Evolutionary conservation across 2,329 filamentous ascomycete species (phyloP).

Genomic region (Colletotrichum spaethianum): DNA sequence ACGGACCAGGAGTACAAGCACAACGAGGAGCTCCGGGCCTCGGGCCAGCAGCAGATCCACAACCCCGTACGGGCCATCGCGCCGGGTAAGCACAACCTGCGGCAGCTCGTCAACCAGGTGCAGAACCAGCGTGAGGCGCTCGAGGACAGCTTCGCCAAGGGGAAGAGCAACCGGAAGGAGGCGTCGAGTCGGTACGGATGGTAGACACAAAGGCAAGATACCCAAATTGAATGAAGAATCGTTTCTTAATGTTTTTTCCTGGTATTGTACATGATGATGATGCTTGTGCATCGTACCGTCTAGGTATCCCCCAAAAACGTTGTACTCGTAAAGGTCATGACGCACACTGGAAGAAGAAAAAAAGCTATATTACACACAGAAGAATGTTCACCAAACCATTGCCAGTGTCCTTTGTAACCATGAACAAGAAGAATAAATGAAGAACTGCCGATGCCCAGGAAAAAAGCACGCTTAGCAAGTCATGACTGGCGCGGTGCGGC

Average conservation of each 20-base stretch:
- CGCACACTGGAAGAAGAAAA: not conserved
- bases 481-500: conserved; percentile 65
- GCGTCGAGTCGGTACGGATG: conserved; percentile 89
- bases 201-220: conserved; percentile 53
- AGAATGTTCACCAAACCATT: not conserved
- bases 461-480: conserved; percentile 58
- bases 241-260: conserved; percentile 14
- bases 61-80: conserved; percentile 87
- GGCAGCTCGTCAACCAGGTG: conserved; percentile 88
- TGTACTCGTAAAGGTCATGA: conserved; percentile 28
- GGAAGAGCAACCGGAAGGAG: conserved; percentile 84
- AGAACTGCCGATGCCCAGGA: not conserved
- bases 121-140: conserved; percentile 87
- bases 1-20: conserved; percentile 88
- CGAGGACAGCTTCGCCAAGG: conserved; percentile 91
- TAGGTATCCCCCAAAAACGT: conserved; percentile 21
- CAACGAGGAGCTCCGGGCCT: conserved; percentile 82
- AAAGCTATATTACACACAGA: conserved; percentile 31
- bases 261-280: conserved; percentile 34
- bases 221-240: conserved; percentile 19
- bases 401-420: not conserved
- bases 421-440: not conserved
- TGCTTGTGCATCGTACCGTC: conserved; percentile 6
- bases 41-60: conserved; percentile 80
- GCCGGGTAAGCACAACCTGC: conserved; percentile 90